These are phyloP conservation scores for Ceratocystiopsis brevicomis DNA, from an alignment of 2,329 filamentous ascomycete genomes.

Conservation along the genomic window DNA sequence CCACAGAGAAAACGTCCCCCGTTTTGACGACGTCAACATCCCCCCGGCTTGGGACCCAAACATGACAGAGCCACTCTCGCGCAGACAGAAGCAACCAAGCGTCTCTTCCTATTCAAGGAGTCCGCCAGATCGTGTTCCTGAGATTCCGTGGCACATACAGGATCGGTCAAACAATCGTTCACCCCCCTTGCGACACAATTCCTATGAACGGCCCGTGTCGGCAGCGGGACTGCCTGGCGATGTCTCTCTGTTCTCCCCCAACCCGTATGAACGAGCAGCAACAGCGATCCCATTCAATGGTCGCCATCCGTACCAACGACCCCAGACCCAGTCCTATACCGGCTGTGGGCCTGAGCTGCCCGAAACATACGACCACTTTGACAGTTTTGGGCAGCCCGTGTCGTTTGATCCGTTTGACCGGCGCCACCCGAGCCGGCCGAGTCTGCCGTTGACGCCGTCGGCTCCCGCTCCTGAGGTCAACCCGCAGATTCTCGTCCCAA, in stretches of 20 bases:
- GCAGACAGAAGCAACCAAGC: no score
- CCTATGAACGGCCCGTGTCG: not conserved
- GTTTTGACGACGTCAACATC: no score
- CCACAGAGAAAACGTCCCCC: no score
- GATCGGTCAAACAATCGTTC: no score
- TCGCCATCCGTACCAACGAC: not conserved
- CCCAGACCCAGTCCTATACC: no score
- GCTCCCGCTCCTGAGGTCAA: not conserved
- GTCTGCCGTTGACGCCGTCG: not conserved
- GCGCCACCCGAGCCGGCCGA: not conserved
- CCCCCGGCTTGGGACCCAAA: no score
- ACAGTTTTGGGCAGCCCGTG: not conserved
- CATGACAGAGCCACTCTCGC: no score
- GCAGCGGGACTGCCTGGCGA: not conserved
- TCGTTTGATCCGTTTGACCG: not conserved
- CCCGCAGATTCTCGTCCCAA: slow-evolving; percentile 7
- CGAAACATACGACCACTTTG: not conserved
- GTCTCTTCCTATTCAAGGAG: no score
- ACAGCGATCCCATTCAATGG: slow-evolving; percentile 2
- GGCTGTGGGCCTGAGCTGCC: no score
- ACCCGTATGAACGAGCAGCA: slow-evolving; percentile 1
- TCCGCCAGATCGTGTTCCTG: no score
- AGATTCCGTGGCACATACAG: no score
- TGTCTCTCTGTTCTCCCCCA: not conserved
- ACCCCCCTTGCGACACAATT: no score